A percentile compares a stretch with the other conserved stretches of the same genome.
phyloP scores from a whole-genome alignment of 148 eudicot species.

The Cornus kousa region DNA sequence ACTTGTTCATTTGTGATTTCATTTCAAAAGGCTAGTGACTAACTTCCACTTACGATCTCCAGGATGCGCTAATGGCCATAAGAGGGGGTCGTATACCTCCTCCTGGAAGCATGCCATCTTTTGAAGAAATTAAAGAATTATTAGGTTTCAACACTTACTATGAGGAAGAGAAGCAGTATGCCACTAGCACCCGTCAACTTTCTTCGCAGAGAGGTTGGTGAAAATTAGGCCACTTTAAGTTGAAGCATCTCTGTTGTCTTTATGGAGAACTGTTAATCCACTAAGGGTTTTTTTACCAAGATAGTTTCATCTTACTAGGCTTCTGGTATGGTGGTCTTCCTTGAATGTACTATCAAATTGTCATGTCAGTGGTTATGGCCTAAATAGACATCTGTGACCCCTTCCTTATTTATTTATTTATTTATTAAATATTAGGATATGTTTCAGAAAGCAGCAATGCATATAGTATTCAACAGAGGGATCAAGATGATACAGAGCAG shows the following conservation, averaged over 20 bases:
- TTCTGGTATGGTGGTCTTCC: background rate
- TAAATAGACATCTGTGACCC: background rate
- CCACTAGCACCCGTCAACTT: conserved; percentile 30
- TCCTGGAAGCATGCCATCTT: conserved; percentile 91
- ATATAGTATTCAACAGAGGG: conserved; percentile 27
- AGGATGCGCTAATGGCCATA: conserved; percentile 87
- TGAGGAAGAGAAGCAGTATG: conserved; percentile 83
- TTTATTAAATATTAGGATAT: conserved; percentile 18
- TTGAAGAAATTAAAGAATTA: conserved; percentile 85
- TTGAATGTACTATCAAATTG: background rate
- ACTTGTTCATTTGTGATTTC: background rate
- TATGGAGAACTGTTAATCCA: background rate
- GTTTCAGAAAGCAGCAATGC: conserved; percentile 45
- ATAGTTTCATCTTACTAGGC: background rate
- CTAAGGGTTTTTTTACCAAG: background rate
- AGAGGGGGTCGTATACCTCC: conserved; percentile 79
- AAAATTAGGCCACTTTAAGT: background rate
- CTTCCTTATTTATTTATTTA: conserved; percentile 15
- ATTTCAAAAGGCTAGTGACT: conserved; percentile 7
- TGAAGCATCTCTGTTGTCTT: background rate
- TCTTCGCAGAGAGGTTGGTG: conserved; percentile 50
- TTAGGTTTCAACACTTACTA: conserved; percentile 85
- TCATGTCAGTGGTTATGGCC: background rate
- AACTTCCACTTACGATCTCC: conserved; percentile 25
- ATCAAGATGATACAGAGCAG: conserved; percentile 38